Conservation (phyloP, 441 rosid genomes). For the Kokia cookei region DNA sequence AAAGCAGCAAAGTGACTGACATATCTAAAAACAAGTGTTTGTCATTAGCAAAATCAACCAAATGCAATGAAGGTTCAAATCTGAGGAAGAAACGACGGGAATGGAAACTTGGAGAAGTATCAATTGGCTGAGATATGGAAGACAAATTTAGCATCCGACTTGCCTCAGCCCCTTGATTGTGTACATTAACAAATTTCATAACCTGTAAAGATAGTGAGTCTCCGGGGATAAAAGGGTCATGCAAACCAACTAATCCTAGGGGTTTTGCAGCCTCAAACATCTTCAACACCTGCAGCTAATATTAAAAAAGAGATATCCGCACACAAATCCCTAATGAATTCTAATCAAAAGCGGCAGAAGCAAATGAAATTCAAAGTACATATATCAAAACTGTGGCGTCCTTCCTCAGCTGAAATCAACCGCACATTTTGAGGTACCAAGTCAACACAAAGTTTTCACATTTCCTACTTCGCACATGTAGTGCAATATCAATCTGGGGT, state of each 20-base stretch:
- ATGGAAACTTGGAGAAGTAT: not conserved
- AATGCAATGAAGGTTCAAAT: not conserved
- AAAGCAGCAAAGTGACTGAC: not conserved
- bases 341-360: not conserved
- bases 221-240: not conserved
- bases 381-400: not conserved
- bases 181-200: not conserved
- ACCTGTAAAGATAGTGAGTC: not conserved
- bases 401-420: not conserved
- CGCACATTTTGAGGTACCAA: not conserved
- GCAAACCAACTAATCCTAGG: not conserved
- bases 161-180: not conserved
- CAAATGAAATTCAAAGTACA: not conserved
- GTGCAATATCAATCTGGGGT: not conserved
- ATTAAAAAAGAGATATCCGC: not conserved
- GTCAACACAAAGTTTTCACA: not conserved
- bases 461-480: not conserved
- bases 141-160: not conserved
- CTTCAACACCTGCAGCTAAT: conserved; percentile 5
- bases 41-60: not conserved
- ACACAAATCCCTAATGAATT: not conserved
- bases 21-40: not conserved
- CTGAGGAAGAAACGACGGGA: not conserved
- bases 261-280: not conserved
- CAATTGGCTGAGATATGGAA: not conserved